Conservation (phyloP, 2,329 filamentous ascomycete genomes). For the Calonectria henricotiae region DNA sequence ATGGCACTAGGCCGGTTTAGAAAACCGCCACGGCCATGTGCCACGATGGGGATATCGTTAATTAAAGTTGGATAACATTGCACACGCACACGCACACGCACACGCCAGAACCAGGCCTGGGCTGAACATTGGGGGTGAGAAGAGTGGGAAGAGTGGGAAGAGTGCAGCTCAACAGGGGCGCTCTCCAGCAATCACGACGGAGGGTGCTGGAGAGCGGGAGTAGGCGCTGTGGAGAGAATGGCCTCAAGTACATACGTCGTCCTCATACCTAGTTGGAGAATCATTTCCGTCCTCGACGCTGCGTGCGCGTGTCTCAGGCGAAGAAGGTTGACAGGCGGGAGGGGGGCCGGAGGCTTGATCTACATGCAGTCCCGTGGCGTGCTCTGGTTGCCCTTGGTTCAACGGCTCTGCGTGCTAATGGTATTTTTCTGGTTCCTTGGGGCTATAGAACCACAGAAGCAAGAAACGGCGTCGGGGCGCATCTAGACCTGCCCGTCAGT, state of each 20-base stretch:
- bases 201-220: background rate
- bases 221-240: slow-evolving; percentile 17
- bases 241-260: slow-evolving; percentile 26
- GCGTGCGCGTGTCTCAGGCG: slow-evolving; percentile 48
- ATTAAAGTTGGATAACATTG: slow-evolving; percentile 40
- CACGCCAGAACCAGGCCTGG: slow-evolving; percentile 27
- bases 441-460: slow-evolving; percentile 39
- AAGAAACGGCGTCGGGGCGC: slow-evolving; percentile 39
- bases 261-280: slow-evolving; percentile 35
- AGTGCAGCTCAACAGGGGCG: slow-evolving; percentile 18
- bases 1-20: slow-evolving; percentile 34
- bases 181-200: background rate
- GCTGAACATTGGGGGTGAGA: slow-evolving; percentile 20
- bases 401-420: slow-evolving; percentile 44
- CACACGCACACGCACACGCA: slow-evolving; percentile 20
- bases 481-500: slow-evolving; percentile 36
- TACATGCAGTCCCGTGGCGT: slow-evolving; percentile 45
- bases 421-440: slow-evolving; percentile 39
- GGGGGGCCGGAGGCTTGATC: slow-evolving; percentile 43
- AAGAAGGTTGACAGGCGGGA: slow-evolving; percentile 43
- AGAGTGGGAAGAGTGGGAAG: slow-evolving; percentile 3
- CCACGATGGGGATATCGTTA: slow-evolving; percentile 35
- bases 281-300: slow-evolving; percentile 36
- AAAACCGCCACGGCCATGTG: slow-evolving; percentile 35
- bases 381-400: slow-evolving; percentile 38